Conservation (phyloP, 768 basidiomycete genomes). For the Vararia minispora region DNA sequence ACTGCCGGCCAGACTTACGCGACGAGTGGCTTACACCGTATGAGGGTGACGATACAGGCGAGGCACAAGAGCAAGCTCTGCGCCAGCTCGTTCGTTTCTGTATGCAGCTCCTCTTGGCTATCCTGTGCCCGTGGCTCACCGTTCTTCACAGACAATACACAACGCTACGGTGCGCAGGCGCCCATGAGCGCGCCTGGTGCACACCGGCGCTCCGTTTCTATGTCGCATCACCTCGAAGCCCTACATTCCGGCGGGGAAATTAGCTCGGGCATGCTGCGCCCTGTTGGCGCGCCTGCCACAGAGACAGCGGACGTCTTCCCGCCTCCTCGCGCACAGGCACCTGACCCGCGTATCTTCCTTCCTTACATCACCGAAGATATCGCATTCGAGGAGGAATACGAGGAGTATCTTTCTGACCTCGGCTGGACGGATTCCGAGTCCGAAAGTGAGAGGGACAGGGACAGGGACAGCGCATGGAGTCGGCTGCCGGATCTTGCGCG, state of each 20-base stretch:
- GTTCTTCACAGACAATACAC: constrained; percentile 62
- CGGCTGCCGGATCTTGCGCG: constrained; percentile 70
- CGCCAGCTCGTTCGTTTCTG: constrained; percentile 93
- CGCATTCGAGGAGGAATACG: constrained; percentile 94
- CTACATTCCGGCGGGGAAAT: constrained; percentile 66
- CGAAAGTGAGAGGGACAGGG: constrained; percentile 27
- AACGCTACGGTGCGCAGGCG: constrained; percentile 66
- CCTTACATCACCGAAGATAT: constrained; percentile 91
- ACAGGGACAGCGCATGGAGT: constrained; percentile 54
- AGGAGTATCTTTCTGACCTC: constrained; percentile 87
- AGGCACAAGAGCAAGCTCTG: constrained; percentile 94
- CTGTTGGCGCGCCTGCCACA: constrained; percentile 63
- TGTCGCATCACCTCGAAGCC: constrained; percentile 74
- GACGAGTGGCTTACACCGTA: constrained; percentile 96
- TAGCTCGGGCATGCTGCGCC: constrained; percentile 61
- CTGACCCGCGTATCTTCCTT: constrained; percentile 73
- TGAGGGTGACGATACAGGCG: constrained; percentile 86
- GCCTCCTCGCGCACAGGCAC: constrained; percentile 78
- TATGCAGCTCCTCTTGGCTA: constrained; percentile 9
- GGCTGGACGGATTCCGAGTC: constrained; percentile 56
- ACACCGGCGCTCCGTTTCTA: constrained; percentile 75
- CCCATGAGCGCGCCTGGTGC: constrained; percentile 39
- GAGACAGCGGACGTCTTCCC: constrained; percentile 92
- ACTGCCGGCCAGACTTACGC: constrained; percentile 90
- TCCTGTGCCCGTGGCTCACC: constrained; percentile 9